Conservation (phyloP, 805 yeast genomes). For the Myxozyma neotropica region DNA sequence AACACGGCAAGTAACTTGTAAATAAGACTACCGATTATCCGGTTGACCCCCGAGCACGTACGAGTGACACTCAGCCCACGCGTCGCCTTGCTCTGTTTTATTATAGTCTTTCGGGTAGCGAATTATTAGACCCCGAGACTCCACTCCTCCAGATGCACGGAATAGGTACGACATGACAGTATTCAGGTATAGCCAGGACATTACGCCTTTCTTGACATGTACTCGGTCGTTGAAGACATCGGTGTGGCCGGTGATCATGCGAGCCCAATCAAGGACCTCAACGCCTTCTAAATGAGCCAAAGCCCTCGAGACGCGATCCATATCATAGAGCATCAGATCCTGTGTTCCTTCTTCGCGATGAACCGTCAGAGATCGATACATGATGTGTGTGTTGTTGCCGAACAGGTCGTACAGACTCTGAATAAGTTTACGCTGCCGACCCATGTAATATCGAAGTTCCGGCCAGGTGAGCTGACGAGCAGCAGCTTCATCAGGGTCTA, state of each 20-base stretch:
- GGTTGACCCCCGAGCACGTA: neutral
- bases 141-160: conserved; percentile 29
- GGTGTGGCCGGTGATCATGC: conserved; percentile 16
- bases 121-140: neutral
- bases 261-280: conserved; percentile 30
- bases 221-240: conserved; percentile 19
- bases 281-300: conserved; percentile 11
- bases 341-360: conserved; percentile 19
- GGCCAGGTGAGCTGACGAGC: conserved; percentile 25
- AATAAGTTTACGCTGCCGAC: conserved; percentile 22
- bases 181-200: conserved; percentile 20
- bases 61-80: conserved; percentile 15
- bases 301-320: conserved; percentile 27
- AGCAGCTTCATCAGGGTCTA: neutral
- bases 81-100: neutral
- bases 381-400: conserved; percentile 11
- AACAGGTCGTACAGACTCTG: conserved; percentile 7
- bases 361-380: conserved; percentile 26
- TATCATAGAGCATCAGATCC: conserved; percentile 18
- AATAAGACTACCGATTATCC: neutral
- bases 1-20: too few relatives aligned
- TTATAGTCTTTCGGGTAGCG: conserved; percentile 5
- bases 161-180: conserved; percentile 27
- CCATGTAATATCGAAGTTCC: conserved; percentile 21
- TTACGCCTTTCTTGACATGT: conserved; percentile 20